These are phyloP conservation scores for Sonneratia caseolaris DNA, from an alignment of 345 rosid species.

Conservation along the genomic window DNA sequence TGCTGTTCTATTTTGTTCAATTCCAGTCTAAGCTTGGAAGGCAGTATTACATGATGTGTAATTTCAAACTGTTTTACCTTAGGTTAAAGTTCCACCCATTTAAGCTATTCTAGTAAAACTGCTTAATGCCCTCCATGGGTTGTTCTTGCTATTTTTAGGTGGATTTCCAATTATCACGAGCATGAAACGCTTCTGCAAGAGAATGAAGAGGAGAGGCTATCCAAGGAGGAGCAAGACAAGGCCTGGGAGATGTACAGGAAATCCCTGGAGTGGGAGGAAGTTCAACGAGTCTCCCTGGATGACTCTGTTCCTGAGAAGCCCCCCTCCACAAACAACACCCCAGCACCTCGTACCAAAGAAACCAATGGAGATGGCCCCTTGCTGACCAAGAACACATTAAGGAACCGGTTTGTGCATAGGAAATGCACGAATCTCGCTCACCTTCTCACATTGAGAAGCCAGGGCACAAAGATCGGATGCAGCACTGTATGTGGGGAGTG, in stretches of 20 bases:
- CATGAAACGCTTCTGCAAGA: constrained; percentile 98
- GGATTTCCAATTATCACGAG: constrained; percentile 90
- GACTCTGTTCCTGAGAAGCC: constrained; percentile 47
- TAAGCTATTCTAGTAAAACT: neutral
- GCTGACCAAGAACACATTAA: constrained; percentile 27
- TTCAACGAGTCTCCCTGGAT: constrained; percentile 52
- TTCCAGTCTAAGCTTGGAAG: neutral
- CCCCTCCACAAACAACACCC: constrained; percentile 12
- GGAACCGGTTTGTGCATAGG: constrained; percentile 44
- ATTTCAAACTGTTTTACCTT: neutral
- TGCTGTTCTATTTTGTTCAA: neutral
- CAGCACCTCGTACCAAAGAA: constrained; percentile 20
- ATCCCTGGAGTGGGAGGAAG: constrained; percentile 86
- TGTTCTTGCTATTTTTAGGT: constrained; percentile 27
- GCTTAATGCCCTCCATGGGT: neutral
- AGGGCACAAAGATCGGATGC: constrained; percentile 65
- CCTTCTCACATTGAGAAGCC: constrained; percentile 85
- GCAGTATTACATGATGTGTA: neutral
- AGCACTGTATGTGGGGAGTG: constrained; percentile 91
- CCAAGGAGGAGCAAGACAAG: constrained; percentile 99
- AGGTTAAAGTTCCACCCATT: neutral
- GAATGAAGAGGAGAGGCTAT: constrained; percentile 91
- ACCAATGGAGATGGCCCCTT: constrained; percentile 7
- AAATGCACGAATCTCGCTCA: constrained; percentile 80
- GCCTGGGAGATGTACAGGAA: constrained; percentile 92